These are phyloP conservation scores for Debaryomycetaceae sp. DNA, from an alignment of 1,139 yeast species.

Conservation along the genomic window DNA sequence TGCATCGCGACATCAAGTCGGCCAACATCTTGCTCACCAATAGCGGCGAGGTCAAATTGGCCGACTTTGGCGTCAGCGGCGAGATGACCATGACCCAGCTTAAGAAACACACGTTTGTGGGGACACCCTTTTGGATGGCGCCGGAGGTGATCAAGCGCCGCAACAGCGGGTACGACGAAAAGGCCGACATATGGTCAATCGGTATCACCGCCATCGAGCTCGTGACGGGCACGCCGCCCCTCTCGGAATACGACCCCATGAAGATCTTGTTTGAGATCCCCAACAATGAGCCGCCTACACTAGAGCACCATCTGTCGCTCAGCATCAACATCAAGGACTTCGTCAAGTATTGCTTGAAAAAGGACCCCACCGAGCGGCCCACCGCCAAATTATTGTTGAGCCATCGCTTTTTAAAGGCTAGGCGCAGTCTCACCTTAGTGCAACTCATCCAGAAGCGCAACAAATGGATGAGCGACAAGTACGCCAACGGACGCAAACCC, in stretches of 20 bases:
- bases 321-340: constrained; percentile 56
- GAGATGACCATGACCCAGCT: constrained; percentile 60
- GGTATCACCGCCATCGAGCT: constrained; percentile 81
- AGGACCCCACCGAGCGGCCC: constrained; percentile 54
- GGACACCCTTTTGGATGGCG: constrained; percentile 94
- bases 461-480: constrained; percentile 15
- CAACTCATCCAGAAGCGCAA: constrained; percentile 21
- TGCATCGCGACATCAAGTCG: constrained; percentile 84
- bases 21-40: constrained; percentile 72
- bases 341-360: constrained; percentile 53
- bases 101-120: constrained; percentile 71
- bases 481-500: constrained; percentile 16
- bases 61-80: constrained; percentile 87
- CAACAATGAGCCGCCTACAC: constrained; percentile 58
- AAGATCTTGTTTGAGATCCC: constrained; percentile 73
- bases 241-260: constrained; percentile 66
- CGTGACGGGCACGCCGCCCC: constrained; percentile 70
- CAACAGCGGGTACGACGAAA: constrained; percentile 61
- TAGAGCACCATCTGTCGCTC: constrained; percentile 38
- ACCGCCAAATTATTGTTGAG: constrained; percentile 40
- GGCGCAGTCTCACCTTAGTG: constrained; percentile 12
- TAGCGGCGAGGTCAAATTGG: constrained; percentile 62
- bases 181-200: constrained; percentile 85
- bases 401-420: constrained; percentile 39
- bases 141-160: constrained; percentile 67